Conservation (phyloP, 2,329 filamentous ascomycete species). For the Rutstroemia sp. region DNA sequence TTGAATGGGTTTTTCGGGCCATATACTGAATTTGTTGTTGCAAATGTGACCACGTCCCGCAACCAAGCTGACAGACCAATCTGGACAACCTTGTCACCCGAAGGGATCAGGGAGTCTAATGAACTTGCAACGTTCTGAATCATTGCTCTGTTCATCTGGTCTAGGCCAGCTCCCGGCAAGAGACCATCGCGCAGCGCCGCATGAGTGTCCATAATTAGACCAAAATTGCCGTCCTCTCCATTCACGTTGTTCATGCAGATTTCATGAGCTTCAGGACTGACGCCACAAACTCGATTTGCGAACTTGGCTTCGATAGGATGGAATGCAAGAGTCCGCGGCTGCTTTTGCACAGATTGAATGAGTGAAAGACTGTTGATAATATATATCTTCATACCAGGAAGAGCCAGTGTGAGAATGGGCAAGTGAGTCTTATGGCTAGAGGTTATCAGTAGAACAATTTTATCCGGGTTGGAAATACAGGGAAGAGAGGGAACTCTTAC, state of each 20-base stretch:
- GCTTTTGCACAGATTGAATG: conserved; percentile 34
- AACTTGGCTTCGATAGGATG: conserved; percentile 30
- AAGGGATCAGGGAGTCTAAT: not conserved
- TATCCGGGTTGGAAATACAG: not conserved
- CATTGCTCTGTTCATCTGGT: conserved; percentile 4
- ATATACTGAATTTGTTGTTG: conserved; percentile 5
- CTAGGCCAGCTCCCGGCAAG: not conserved
- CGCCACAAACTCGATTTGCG: conserved; percentile 2
- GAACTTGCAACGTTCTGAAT: not conserved
- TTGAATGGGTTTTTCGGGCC: conserved; percentile 7
- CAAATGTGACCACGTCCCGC: not conserved
- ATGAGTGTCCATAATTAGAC: not conserved
- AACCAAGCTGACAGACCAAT: not conserved
- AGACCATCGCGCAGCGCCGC: not conserved
- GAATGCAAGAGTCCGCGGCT: conserved; percentile 32
- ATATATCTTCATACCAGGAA: conserved; percentile 37
- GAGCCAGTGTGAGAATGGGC: conserved; percentile 35
- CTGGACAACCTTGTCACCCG: not conserved
- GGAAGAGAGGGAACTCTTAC: not conserved
- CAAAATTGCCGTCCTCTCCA: conserved; percentile 29
- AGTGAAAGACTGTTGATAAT: conserved; percentile 33
- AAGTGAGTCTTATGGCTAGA: conserved; percentile 8
- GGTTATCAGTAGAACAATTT: not conserved
- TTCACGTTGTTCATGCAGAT: conserved; percentile 29
- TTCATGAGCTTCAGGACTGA: conserved; percentile 25